phyloP scores from a whole-genome alignment of 2,329 filamentous ascomycete species.

The Phialophora expanda region DNA sequence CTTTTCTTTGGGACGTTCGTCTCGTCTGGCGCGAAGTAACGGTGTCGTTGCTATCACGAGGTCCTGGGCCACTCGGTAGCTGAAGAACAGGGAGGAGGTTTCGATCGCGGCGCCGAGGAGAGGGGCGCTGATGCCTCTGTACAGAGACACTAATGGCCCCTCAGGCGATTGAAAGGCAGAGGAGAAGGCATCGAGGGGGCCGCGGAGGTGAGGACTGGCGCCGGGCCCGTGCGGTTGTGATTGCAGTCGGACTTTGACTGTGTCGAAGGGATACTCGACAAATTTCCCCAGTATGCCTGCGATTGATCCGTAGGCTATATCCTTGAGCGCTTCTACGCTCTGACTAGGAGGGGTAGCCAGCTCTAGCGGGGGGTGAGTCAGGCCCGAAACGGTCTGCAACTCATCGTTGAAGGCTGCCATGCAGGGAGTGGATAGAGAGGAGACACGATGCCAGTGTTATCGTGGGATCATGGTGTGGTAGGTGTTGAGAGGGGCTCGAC shows the following conservation, averaged over 20 bases:
- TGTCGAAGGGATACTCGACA: conserved; percentile 98
- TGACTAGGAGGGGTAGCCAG: conserved; percentile 43
- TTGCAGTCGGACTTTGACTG: conserved; percentile 94
- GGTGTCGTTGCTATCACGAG: conserved; percentile 69
- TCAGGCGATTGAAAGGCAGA: conserved; percentile 75
- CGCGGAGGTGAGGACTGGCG: conserved; percentile 46
- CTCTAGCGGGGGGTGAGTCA: conserved; percentile 24
- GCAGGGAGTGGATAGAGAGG: conserved; percentile 17
- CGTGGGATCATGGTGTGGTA: conserved; percentile 45
- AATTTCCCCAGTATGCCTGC: conserved; percentile 92
- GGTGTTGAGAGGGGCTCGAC: conserved; percentile 12
- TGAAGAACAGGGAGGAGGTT: conserved; percentile 90
- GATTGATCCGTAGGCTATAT: conserved; percentile 83
- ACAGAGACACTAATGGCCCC: conserved; percentile 78
- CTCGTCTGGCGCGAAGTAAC: conserved; percentile 40
- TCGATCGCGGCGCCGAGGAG: conserved; percentile 89
- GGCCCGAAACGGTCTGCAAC: conserved; percentile 28
- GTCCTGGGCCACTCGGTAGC: conserved; percentile 72
- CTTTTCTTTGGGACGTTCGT: conserved; percentile 43
- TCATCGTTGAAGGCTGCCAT: conserved; percentile 39
- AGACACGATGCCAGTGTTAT: conserved; percentile 42
- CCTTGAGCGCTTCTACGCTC: conserved; percentile 74
- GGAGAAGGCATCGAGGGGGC: conserved; percentile 85
- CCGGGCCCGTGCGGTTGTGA: conserved; percentile 84
- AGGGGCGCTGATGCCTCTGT: conserved; percentile 90